A percentile compares a stretch with the other conserved stretches of the same genome.
phyloP scores from a whole-genome alignment of 805 yeast species.

The Saturnispora serradocipensis region DNA sequence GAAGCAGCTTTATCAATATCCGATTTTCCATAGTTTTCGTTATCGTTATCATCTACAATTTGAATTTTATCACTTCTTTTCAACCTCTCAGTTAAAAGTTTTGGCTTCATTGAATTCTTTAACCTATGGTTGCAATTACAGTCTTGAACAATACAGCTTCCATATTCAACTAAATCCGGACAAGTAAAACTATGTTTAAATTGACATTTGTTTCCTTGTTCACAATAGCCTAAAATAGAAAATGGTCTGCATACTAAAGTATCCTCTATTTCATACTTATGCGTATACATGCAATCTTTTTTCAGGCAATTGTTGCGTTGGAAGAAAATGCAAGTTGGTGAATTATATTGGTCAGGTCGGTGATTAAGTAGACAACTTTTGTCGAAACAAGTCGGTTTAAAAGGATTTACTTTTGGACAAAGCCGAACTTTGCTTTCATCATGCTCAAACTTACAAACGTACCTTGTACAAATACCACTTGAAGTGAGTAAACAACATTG shows the following conservation, averaged over 20 bases:
- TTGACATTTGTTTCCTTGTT: slow-evolving; percentile 47
- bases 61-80: not conserved
- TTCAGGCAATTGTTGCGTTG: slow-evolving; percentile 41
- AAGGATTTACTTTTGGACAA: slow-evolving; percentile 37
- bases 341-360: slow-evolving; percentile 46
- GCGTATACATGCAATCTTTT: slow-evolving; percentile 41
- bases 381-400: slow-evolving; percentile 37
- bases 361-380: slow-evolving; percentile 50
- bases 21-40: not conserved
- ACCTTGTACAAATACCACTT: not conserved
- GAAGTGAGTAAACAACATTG: not conserved
- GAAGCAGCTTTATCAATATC: slow-evolving; percentile 20
- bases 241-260: slow-evolving; percentile 52
- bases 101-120: slow-evolving; percentile 1
- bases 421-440: slow-evolving; percentile 38
- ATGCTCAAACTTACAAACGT: not conserved
- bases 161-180: slow-evolving; percentile 62
- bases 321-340: slow-evolving; percentile 49
- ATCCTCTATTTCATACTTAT: slow-evolving; percentile 33
- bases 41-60: not conserved
- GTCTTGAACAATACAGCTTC: slow-evolving; percentile 43
- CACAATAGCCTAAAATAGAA: slow-evolving; percentile 62
- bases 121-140: slow-evolving; percentile 47
- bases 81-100: not conserved
- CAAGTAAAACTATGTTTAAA: slow-evolving; percentile 53